Conservation (phyloP, 306 rosid species). For the Gastrolobium bilobum region DNA sequence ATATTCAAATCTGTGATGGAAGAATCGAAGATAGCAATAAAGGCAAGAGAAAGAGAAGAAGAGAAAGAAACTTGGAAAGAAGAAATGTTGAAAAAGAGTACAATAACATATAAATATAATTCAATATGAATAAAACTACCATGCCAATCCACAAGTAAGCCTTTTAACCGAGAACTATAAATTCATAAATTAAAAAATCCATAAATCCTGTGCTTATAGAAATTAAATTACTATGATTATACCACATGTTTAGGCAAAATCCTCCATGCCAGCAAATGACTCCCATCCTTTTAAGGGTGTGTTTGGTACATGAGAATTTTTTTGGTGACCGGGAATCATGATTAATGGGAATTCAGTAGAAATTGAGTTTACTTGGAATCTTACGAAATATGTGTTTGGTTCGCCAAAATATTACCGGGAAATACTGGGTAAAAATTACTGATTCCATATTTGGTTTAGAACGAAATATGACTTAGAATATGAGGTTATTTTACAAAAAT, state of each 20-base stretch:
- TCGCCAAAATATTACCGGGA: no score
- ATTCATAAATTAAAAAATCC: not conserved
- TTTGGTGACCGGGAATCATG: no score
- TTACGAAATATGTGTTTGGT: no score
- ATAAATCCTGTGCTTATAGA: not conserved
- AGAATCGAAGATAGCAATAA: not conserved
- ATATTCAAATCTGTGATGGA: conserved; percentile 7
- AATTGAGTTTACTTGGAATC: no score
- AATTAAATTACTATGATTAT: no score
- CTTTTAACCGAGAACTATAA: not conserved
- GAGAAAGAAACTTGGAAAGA: not conserved
- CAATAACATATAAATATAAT: no score
- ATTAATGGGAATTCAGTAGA: no score
- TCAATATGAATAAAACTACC: not conserved
- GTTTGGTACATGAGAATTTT: no score
- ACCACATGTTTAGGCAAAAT: not conserved
- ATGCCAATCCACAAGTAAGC: not conserved
- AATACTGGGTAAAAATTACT: no score
- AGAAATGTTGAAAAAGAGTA: not conserved
- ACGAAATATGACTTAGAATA: no score
- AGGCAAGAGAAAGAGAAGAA: not conserved
- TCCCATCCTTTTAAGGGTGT: not conserved
- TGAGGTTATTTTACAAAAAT: no score
- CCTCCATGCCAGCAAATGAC: not conserved
- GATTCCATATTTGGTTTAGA: no score